Percentiles rank a stretch among this genome's conserved stretches.
These are phyloP conservation scores for Mucor lusitanicus DNA, from an alignment of 371 early-diverging fungal species.

Conservation along the genomic window DNA sequence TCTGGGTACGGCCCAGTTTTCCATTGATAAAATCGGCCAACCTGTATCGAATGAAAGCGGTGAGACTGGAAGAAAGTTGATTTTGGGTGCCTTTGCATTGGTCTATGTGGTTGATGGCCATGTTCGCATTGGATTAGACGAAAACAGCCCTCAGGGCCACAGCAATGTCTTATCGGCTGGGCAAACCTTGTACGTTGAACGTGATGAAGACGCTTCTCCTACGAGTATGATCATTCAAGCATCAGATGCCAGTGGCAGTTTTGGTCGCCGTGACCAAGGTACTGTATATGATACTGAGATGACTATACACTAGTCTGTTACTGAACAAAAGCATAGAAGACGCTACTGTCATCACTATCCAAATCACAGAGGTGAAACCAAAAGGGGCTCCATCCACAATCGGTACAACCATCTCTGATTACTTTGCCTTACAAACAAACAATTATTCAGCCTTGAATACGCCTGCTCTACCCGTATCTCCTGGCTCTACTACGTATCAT, in stretches of 20 bases:
- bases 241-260: conserved; percentile 31
- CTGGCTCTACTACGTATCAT: background rate
- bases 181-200: conserved; percentile 61
- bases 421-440: conserved; percentile 24
- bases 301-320: too few relatives aligned
- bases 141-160: conserved; percentile 27
- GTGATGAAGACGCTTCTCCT: conserved; percentile 65
- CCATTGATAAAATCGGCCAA: conserved; percentile 45
- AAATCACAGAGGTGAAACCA: conserved; percentile 31
- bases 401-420: conserved; percentile 23
- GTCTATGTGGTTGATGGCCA: conserved; percentile 65
- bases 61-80: conserved; percentile 49
- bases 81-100: conserved; percentile 58
- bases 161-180: conserved; percentile 38
- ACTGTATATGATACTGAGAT: background rate
- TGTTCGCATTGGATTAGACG: conserved; percentile 54
- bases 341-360: conserved; percentile 42
- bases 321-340: conserved; percentile 11
- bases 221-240: conserved; percentile 54
- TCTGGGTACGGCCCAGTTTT: conserved; percentile 41
- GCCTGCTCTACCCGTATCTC: conserved; percentile 3
- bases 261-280: conserved; percentile 37
- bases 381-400: conserved; percentile 28
- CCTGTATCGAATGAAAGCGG: conserved; percentile 43
- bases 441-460: conserved; percentile 35